A percentile compares a stretch with the other conserved stretches of the same genome.
Evolutionary conservation across 2,329 filamentous ascomycete species (phyloP).

Genomic region (Ustilaginoidea virens): DNA sequence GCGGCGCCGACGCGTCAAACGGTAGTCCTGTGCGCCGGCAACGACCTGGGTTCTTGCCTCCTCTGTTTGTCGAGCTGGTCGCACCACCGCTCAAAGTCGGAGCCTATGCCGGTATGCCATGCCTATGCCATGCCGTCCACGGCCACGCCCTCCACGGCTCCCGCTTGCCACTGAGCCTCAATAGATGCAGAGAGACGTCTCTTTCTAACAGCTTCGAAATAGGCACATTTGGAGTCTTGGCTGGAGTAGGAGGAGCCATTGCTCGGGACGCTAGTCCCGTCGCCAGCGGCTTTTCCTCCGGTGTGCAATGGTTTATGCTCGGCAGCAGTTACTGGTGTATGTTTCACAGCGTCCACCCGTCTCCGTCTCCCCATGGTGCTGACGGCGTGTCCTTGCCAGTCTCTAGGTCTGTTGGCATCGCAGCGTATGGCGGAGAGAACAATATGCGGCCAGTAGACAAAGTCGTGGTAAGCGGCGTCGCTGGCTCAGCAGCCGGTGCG

Average conservation of each 20-base stretch:
- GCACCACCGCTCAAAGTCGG: conserved; percentile 42
- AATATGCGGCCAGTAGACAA: conserved; percentile 42
- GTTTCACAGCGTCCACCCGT: conserved; percentile 11
- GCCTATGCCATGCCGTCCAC: background rate
- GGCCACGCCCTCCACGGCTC: background rate
- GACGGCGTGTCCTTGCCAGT: conserved; percentile 19
- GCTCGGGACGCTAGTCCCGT: conserved; percentile 50
- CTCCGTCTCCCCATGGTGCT: background rate
- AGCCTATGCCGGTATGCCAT: conserved; percentile 34
- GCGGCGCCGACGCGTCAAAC: conserved; percentile 6
- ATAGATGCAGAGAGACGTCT: too few relatives aligned
- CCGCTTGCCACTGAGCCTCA: too few relatives aligned
- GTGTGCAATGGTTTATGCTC: conserved; percentile 68
- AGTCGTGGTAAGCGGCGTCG: conserved; percentile 50
- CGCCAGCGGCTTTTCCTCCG: conserved; percentile 56
- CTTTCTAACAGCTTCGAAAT: conserved; percentile 5
- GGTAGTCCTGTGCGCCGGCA: conserved; percentile 9
- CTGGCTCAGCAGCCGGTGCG: conserved; percentile 54
- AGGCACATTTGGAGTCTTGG: conserved; percentile 46
- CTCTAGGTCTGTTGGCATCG: conserved; percentile 29
- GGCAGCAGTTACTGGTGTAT: conserved; percentile 64
- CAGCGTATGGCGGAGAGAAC: conserved; percentile 33
- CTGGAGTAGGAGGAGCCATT: conserved; percentile 57
- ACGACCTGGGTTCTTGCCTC: conserved; percentile 23
- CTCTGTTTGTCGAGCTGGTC: conserved; percentile 28